Percentiles rank a stretch among this genome's conserved stretches.
These are phyloP conservation scores for Mikania micrantha DNA, from an alignment of 129 eudicot species.

Conservation along the genomic window DNA sequence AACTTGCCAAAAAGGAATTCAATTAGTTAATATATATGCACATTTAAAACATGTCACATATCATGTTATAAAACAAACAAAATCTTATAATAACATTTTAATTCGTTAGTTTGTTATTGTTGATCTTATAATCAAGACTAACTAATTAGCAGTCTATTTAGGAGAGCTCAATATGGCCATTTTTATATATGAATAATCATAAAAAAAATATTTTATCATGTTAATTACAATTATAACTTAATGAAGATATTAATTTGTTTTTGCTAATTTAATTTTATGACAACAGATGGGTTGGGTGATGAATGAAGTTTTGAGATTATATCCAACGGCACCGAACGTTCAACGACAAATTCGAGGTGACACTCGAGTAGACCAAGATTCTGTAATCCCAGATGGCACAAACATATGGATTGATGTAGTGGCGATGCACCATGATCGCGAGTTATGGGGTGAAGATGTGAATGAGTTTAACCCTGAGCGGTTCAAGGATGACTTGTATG, in stretches of 20 bases:
- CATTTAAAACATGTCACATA: slow-evolving; percentile 15
- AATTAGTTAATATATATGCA: not conserved
- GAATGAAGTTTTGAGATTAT: slow-evolving; percentile 71
- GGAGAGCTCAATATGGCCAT: too few species aligned
- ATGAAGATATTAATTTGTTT: too few species aligned
- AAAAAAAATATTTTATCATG: too few species aligned
- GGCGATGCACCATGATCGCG: slow-evolving; percentile 77
- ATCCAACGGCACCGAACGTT: slow-evolving; percentile 78
- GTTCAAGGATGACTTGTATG: slow-evolving; percentile 47
- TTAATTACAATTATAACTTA: too few species aligned
- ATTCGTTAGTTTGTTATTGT: too few species aligned
- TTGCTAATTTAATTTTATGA: too few species aligned
- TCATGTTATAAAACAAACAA: not conserved
- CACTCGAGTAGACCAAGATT: slow-evolving; percentile 46
- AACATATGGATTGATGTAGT: slow-evolving; percentile 92
- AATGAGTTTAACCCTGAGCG: slow-evolving; percentile 83
- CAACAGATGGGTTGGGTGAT: slow-evolving; percentile 98
- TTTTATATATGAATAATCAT: too few species aligned
- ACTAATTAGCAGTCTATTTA: too few species aligned
- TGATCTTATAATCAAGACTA: too few species aligned
- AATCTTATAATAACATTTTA: not conserved
- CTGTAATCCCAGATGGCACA: slow-evolving; percentile 76
- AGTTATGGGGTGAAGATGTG: slow-evolving; percentile 73
- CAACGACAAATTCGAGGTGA: slow-evolving; percentile 82
- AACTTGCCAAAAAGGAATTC: not conserved